Evolutionary conservation across 75 land plant species (phyloP).

Genomic region (Pseudotsuga menziesii): DNA sequence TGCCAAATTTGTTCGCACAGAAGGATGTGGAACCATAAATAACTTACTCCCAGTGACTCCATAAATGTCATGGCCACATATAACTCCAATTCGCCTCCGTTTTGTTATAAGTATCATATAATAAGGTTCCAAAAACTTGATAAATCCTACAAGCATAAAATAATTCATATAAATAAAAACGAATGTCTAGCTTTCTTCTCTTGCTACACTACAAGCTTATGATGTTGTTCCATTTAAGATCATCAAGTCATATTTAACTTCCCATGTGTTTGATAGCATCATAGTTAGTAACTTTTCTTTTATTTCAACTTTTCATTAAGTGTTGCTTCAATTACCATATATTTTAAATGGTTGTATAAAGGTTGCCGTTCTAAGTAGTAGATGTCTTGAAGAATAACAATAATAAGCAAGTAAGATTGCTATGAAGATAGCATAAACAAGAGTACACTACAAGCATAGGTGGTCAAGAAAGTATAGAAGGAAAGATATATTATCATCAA

Average conservation of each 20-base stretch:
- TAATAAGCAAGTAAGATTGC: neutral
- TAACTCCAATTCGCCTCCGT: slow-evolving; percentile 62
- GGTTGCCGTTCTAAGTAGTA: neutral
- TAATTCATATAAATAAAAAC: slow-evolving; percentile 1
- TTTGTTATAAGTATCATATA: slow-evolving; percentile 78
- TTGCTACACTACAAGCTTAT: neutral
- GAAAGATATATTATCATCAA: neutral
- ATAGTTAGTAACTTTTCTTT: no score
- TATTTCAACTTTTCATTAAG: neutral
- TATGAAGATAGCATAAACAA: neutral
- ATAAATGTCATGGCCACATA: slow-evolving; percentile 70
- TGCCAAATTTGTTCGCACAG: slow-evolving; percentile 28
- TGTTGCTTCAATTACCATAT: neutral
- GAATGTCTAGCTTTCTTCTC: neutral
- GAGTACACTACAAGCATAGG: neutral
- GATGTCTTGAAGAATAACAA: slow-evolving; percentile 2
- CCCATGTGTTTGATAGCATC: neutral
- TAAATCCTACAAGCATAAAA: slow-evolving; percentile 41
- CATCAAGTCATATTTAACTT: neutral
- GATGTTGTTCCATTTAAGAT: neutral
- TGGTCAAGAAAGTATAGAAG: neutral
- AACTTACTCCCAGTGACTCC: slow-evolving; percentile 48
- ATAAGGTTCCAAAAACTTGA: slow-evolving; percentile 80
- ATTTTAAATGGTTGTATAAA: neutral
- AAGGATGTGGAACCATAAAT: slow-evolving; percentile 59